Evolutionary conservation across 2,329 filamentous ascomycete species (phyloP).

Genomic region (Metarhizium brunneum): DNA sequence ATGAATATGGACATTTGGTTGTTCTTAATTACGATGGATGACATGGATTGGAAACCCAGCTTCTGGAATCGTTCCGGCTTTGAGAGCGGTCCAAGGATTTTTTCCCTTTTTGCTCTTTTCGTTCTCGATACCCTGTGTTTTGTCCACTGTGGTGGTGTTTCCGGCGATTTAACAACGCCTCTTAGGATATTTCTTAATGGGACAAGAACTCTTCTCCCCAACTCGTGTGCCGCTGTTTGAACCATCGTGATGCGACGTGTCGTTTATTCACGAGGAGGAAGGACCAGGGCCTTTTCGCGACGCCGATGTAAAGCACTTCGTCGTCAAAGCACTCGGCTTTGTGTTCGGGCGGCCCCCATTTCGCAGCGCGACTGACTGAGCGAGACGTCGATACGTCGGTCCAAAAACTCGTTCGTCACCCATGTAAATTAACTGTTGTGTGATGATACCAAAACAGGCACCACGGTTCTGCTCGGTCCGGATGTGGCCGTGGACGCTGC

Average conservation of each 20-base stretch:
- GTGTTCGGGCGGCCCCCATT: too few species aligned
- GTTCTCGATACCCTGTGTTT: constrained; percentile 15
- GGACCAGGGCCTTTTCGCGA: neutral
- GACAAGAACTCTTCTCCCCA: neutral
- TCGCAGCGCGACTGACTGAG: too few species aligned
- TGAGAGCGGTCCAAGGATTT: neutral
- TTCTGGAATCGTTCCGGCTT: neutral
- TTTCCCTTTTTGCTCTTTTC: neutral
- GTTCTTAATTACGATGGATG: neutral
- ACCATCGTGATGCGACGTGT: neutral
- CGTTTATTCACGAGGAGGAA: neutral
- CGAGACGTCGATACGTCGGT: too few species aligned
- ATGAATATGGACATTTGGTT: neutral
- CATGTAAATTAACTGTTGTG: too few species aligned
- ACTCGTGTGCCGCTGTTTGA: neutral
- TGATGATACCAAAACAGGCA: too few species aligned
- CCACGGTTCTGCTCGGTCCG: too few species aligned
- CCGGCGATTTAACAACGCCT: neutral
- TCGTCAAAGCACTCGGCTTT: too few species aligned
- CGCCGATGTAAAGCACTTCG: neutral
- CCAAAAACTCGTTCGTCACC: too few species aligned
- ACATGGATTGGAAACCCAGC: constrained; percentile 4
- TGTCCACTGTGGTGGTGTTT: neutral
- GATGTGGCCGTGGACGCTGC: neutral
- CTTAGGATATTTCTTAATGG: neutral